Percentiles rank a stretch among this genome's conserved stretches.
These are phyloP conservation scores for Candida chilensis DNA, from an alignment of 805 yeast genomes.

Conservation along the genomic window DNA sequence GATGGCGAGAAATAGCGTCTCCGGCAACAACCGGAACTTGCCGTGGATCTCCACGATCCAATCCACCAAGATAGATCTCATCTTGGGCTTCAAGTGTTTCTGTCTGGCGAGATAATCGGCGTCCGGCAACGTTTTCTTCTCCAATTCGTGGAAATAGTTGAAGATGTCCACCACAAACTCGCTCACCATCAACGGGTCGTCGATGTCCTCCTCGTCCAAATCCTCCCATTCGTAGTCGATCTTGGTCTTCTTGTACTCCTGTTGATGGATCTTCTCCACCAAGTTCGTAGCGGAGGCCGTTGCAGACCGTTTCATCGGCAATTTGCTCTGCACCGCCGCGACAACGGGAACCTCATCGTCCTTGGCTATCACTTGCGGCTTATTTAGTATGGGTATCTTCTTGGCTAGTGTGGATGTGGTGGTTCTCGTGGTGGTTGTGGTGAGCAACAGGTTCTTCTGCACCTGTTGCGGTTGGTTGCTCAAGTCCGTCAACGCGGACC, in stretches of 20 bases:
- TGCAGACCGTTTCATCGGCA: conserved; percentile 34
- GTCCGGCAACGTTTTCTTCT: conserved; percentile 58
- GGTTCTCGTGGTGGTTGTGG: too few species aligned
- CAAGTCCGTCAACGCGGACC: not conserved
- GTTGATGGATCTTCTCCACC: conserved; percentile 20
- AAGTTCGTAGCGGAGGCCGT: conserved; percentile 32
- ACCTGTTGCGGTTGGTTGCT: not conserved
- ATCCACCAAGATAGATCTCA: conserved; percentile 84
- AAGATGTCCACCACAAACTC: conserved; percentile 89
- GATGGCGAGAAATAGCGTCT: conserved; percentile 74
- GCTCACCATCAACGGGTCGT: conserved; percentile 76
- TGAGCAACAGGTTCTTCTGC: too few species aligned
- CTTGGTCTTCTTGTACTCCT: conserved; percentile 22
- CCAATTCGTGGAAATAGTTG: conserved; percentile 66
- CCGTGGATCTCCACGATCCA: conserved; percentile 90
- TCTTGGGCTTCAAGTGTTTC: conserved; percentile 63
- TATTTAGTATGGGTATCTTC: too few species aligned
- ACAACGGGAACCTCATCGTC: too few species aligned
- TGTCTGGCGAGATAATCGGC: conserved; percentile 59
- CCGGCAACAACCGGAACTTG: conserved; percentile 76
- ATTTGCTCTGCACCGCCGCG: too few species aligned
- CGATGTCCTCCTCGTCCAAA: conserved; percentile 58
- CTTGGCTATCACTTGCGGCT: too few species aligned
- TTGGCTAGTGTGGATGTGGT: too few species aligned
- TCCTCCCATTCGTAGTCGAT: conserved; percentile 59